Base-by-base conservation (phyloP, 148 eudicot species). In the Dianthus caryophyllus region DNA sequence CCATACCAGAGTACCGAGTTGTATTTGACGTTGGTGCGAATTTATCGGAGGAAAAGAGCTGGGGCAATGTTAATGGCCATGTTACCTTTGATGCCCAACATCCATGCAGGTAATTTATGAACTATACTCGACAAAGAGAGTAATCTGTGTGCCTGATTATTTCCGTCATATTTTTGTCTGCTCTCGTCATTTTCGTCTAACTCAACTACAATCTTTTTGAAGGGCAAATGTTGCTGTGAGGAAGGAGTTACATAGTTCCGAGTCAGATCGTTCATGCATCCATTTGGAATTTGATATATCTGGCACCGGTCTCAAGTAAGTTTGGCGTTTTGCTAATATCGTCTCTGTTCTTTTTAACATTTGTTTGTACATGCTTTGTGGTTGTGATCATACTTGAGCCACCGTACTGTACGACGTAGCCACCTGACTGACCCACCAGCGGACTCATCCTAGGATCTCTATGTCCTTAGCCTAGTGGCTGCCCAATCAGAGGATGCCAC, bases 201-300 rank as follows among this genome's bases (percentile, higher is more conserved):
- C 41, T 13, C 25, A 16, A 30, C 8, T 65, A 18, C 4, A 66
- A 20, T 71, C 56, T 72, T 22, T 56, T 24, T 81, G 75, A 25
- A 92, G 93, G 67, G 77, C 84, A 24, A 82, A 82, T 78, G 99
- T 94, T 52, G 96, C 96, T 83, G 89, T 88, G 66, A 88, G 70
- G 80, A 90, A 30, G 77, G 99, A 94, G 83, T 86, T 94, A 70
- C 99, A 94, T 30, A 73, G 85, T 16, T 81, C 90, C 24, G 88
- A 84, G 55, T 94, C 99, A 22, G 99, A 94, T 63, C 97, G 99
- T 66, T 90, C 97, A 55, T 94, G 99, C 84, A 90, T 84, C 24
- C 99, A 94, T 76, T 75, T 94, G 79, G 99, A 90, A 67, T 90
- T 90, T 38, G 96, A 94, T 70, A 85, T 90, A 67, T 66, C 90